Evolutionary conservation across 495 filamentous ascomycete genomes (phyloP).

Genomic region (Hypoxylon rickii): DNA sequence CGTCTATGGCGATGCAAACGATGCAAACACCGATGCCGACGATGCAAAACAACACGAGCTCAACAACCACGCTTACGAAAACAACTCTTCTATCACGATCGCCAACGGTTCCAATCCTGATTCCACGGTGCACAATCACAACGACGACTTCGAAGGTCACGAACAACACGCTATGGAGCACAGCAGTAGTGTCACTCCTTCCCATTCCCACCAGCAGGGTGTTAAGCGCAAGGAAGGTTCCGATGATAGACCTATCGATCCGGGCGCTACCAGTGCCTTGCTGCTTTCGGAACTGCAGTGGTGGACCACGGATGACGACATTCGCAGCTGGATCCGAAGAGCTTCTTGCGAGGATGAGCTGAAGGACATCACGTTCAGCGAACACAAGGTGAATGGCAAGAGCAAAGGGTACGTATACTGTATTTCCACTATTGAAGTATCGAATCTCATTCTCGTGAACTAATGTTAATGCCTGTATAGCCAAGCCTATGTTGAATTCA

Average conservation of each 20-base stretch:
- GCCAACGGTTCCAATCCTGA: slow-evolving; percentile 41
- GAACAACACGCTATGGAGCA: slow-evolving; percentile 48
- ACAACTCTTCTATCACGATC: slow-evolving; percentile 47
- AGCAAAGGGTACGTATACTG: slow-evolving; percentile 78
- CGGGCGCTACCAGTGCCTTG: slow-evolving; percentile 79
- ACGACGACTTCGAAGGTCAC: slow-evolving; percentile 44
- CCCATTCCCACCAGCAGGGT: slow-evolving; percentile 63
- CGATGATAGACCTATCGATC: slow-evolving; percentile 79
- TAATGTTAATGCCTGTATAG: slow-evolving; percentile 55
- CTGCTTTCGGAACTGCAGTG: slow-evolving; percentile 88
- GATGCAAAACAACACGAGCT: slow-evolving; percentile 53
- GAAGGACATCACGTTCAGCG: slow-evolving; percentile 92
- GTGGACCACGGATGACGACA: slow-evolving; percentile 96
- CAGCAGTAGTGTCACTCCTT: slow-evolving; percentile 42
- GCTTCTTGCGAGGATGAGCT: slow-evolving; percentile 80
- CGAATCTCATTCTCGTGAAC: neutral
- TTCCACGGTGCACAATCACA: slow-evolving; percentile 30
- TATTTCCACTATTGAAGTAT: slow-evolving; percentile 6
- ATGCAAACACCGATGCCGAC: slow-evolving; percentile 52
- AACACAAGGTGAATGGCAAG: slow-evolving; percentile 99
- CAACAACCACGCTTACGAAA: slow-evolving; percentile 42
- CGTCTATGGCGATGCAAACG: slow-evolving; percentile 84
- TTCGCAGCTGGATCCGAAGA: slow-evolving; percentile 83
- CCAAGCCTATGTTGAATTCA: slow-evolving; percentile 89
- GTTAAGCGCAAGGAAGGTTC: slow-evolving; percentile 75